Conservation (phyloP, 805 yeast species). For the Priceomyces carsonii region DNA sequence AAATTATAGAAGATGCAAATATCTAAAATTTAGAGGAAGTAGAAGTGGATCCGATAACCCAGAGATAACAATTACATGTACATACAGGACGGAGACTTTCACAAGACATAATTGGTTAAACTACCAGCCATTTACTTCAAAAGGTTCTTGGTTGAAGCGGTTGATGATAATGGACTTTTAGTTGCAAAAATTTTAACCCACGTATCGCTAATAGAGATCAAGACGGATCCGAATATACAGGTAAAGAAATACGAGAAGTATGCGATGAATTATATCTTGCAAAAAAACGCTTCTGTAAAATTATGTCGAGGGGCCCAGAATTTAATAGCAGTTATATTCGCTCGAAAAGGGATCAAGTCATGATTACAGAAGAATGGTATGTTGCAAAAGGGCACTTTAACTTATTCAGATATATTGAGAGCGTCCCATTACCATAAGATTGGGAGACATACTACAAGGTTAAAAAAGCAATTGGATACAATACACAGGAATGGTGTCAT, state of each 20-base stretch:
- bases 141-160: too few relatives aligned
- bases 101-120: too few relatives aligned
- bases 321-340: background rate
- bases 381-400: background rate
- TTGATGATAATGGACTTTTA: too few relatives aligned
- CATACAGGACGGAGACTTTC: too few relatives aligned
- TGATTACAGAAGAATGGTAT: background rate
- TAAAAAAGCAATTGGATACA: constrained; percentile 7
- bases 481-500: constrained; percentile 8
- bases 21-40: too few relatives aligned
- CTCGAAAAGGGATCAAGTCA: background rate
- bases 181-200: too few relatives aligned
- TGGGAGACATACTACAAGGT: constrained; percentile 1
- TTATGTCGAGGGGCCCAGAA: background rate
- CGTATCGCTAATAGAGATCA: too few relatives aligned
- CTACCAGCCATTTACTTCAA: too few relatives aligned
- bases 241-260: background rate
- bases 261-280: background rate
- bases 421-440: constrained; percentile 1
- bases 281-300: background rate
- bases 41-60: too few relatives aligned
- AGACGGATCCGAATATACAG: too few relatives aligned
- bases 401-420: constrained; percentile 1
- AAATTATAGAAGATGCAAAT: too few relatives aligned
- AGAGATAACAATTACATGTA: too few relatives aligned